Percentiles rank a stretch among this genome's conserved stretches.
Evolutionary conservation across 2,329 filamentous ascomycete species (phyloP).

Genomic region (Apiospora sp.): DNA sequence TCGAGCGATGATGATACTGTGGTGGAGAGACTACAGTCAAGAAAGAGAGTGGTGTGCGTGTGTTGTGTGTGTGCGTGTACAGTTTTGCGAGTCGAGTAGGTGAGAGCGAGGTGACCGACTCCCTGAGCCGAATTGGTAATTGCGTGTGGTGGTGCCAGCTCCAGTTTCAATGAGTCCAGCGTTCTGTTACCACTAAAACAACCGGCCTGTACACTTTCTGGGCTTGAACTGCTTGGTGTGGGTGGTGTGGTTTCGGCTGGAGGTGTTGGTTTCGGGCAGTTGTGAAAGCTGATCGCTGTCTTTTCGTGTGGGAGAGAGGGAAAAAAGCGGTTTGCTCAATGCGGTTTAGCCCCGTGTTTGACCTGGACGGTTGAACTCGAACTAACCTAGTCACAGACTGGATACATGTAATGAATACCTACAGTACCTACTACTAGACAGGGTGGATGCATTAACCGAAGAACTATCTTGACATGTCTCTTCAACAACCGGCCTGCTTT

Average conservation of each 20-base stretch:
- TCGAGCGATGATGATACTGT: slow-evolving; percentile 20
- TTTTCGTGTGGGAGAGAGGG: slow-evolving; percentile 13
- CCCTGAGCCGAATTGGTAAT: slow-evolving; percentile 19
- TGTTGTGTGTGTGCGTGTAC: slow-evolving; percentile 13
- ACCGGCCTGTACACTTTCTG: slow-evolving; percentile 14
- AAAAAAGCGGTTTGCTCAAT: slow-evolving; percentile 18
- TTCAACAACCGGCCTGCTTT: neutral
- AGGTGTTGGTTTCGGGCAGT: slow-evolving; percentile 25
- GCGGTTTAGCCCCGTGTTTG: slow-evolving; percentile 12
- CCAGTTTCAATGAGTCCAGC: slow-evolving; percentile 21
- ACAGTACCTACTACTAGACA: neutral
- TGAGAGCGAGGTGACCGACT: slow-evolving; percentile 20
- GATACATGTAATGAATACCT: neutral
- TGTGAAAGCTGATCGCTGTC: slow-evolving; percentile 23
- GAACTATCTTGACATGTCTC: slow-evolving; percentile 14
- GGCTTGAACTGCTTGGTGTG: neutral
- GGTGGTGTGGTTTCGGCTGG: slow-evolving; percentile 25
- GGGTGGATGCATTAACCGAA: slow-evolving; percentile 15
- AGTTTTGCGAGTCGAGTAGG: slow-evolving; percentile 16
- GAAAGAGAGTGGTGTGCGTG: slow-evolving; percentile 15
- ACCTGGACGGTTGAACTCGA: slow-evolving; percentile 12
- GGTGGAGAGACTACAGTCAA: slow-evolving; percentile 18
- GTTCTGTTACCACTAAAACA: slow-evolving; percentile 17
- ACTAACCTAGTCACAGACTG: slow-evolving; percentile 13
- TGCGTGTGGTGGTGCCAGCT: slow-evolving; percentile 21